Conservation (phyloP, 208 protist genomes). For the Trichomonas vaginalis region DNA sequence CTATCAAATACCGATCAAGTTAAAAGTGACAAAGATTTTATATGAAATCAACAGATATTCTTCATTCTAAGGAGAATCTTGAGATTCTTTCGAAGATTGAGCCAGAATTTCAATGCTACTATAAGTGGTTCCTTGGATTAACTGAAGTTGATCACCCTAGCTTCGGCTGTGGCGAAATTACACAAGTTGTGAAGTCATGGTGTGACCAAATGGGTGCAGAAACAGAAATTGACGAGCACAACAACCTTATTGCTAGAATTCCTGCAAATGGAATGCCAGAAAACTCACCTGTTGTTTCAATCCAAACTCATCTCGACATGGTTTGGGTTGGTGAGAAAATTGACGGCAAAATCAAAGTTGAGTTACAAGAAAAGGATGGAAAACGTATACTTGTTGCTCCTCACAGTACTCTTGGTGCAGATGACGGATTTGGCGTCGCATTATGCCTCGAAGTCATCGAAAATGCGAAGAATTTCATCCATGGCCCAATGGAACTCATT, state of each 20-base stretch:
- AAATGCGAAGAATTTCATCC: not conserved
- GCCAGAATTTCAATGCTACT: not conserved
- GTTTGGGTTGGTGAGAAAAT: not conserved
- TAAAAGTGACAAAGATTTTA: not conserved
- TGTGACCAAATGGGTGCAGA: not conserved
- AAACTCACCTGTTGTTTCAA: not conserved
- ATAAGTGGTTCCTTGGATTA: not conserved
- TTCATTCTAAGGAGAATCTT: not conserved
- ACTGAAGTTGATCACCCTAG: not conserved
- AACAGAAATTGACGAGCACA: not conserved
- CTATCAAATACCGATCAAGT: no score
- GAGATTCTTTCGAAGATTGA: not conserved
- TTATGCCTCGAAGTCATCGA: not conserved
- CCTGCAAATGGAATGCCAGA: not conserved
- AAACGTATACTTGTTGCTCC: not conserved
- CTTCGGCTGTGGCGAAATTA: no score
- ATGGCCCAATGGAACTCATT: not conserved
- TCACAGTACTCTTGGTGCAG: not conserved
- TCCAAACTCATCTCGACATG: not conserved
- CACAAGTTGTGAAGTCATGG: not conserved
- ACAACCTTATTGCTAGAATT: not conserved
- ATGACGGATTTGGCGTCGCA: not conserved
- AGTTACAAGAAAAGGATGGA: not conserved
- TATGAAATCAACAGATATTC: not conserved
- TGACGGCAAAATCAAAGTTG: not conserved